These are phyloP conservation scores for Aspergillus diversus DNA, from an alignment of 495 filamentous ascomycete genomes.

Conservation along the genomic window DNA sequence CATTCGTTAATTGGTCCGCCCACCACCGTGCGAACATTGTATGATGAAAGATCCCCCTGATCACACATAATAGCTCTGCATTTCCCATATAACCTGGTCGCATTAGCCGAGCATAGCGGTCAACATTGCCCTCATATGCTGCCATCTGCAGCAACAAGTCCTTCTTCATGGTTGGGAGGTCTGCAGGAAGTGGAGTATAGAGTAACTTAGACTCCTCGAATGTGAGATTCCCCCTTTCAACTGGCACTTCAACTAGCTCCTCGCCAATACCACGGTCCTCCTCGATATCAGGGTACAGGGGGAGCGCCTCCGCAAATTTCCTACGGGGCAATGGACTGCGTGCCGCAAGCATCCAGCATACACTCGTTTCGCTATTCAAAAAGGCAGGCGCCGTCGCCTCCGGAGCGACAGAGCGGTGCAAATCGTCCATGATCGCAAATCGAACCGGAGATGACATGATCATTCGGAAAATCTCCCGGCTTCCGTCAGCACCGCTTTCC, in stretches of 20 bases:
- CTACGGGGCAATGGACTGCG: not conserved
- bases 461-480: slow-evolving; percentile 26
- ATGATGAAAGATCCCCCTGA: slow-evolving; percentile 30
- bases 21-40: slow-evolving; percentile 31
- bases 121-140: slow-evolving; percentile 27
- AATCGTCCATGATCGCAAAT: slow-evolving; percentile 37
- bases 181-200: slow-evolving; percentile 23
- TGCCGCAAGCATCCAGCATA: slow-evolving; percentile 15
- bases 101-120: slow-evolving; percentile 28
- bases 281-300: not conserved
- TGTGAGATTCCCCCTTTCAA: not conserved
- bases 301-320: not conserved
- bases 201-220: slow-evolving; percentile 2
- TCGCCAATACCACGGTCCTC: not conserved
- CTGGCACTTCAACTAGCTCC: not conserved
- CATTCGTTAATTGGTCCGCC: slow-evolving; percentile 11
- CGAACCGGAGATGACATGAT: slow-evolving; percentile 27
- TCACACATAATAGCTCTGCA: slow-evolving; percentile 18
- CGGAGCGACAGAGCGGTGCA: slow-evolving; percentile 27
- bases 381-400: slow-evolving; percentile 17
- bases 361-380: slow-evolving; percentile 33
- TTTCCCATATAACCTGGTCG: slow-evolving; percentile 17
- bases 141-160: slow-evolving; percentile 28
- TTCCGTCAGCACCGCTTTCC: slow-evolving; percentile 23
- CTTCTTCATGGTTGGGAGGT: slow-evolving; percentile 29